Conservation (phyloP, 768 basidiomycete genomes). For the Amanita brunnescens region DNA sequence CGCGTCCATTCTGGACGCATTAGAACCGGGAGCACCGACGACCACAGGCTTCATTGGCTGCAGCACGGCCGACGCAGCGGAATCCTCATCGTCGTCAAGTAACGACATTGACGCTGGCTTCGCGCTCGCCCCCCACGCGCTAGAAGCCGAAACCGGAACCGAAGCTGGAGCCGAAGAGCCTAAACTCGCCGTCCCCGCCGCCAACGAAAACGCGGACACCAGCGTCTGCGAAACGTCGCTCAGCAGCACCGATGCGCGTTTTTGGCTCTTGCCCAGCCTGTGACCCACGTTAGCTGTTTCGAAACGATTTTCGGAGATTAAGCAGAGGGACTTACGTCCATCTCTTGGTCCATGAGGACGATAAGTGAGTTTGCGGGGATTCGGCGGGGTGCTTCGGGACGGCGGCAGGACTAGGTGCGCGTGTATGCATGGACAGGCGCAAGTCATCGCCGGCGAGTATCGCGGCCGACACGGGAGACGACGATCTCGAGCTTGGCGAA, state of each 20-base stretch:
- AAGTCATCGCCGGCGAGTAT: neutral
- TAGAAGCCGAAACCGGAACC: neutral
- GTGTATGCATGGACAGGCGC: no score
- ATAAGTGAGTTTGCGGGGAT: no score
- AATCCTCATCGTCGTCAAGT: slow-evolving; percentile 1
- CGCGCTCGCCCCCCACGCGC: neutral
- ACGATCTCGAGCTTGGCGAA: no score
- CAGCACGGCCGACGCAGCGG: neutral
- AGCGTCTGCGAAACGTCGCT: slow-evolving; percentile 7
- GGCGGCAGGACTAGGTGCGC: no score
- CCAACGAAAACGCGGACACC: neutral
- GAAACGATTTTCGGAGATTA: no score
- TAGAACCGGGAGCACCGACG: neutral
- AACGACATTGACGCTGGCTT: neutral
- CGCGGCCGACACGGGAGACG: neutral
- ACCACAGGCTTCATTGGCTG: slow-evolving; percentile 2
- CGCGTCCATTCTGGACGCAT: neutral
- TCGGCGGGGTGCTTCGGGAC: no score
- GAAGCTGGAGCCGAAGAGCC: neutral
- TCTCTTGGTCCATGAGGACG: neutral
- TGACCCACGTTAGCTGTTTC: no score
- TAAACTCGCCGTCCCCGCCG: neutral
- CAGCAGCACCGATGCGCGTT: slow-evolving; percentile 16
- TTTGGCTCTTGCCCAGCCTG: slow-evolving; percentile 61
- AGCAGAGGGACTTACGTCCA: slow-evolving; percentile 31